Conservation (phyloP, 2,329 filamentous ascomycete species). For the Chrysoporthe puriensis region DNA sequence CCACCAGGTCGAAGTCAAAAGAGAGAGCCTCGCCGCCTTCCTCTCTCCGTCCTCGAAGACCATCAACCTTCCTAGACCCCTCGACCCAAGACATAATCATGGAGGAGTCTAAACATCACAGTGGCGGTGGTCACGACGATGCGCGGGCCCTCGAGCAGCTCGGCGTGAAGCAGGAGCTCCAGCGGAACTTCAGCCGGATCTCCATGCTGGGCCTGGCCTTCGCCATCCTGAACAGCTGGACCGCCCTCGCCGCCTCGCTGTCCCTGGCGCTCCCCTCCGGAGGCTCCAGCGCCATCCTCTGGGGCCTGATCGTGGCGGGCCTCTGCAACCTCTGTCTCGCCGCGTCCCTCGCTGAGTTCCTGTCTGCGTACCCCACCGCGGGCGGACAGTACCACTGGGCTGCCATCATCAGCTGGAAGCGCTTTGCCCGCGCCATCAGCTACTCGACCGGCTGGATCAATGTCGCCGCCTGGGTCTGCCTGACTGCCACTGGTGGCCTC, state of each 20-base stretch:
- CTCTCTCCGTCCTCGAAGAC: background rate
- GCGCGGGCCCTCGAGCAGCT: slow-evolving; percentile 47
- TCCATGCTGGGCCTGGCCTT: slow-evolving; percentile 54
- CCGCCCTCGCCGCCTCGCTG: slow-evolving; percentile 52
- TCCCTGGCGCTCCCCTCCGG: slow-evolving; percentile 66
- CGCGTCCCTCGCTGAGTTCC: slow-evolving; percentile 71
- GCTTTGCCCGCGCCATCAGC: slow-evolving; percentile 64
- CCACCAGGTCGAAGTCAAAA: background rate
- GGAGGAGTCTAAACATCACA: slow-evolving; percentile 13
- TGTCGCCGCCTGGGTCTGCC: slow-evolving; percentile 70
- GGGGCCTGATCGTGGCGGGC: slow-evolving; percentile 67
- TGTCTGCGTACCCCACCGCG: slow-evolving; percentile 64
- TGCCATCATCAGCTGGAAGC: slow-evolving; percentile 63
- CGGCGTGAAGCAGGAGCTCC: slow-evolving; percentile 53
- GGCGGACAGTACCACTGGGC: slow-evolving; percentile 75
- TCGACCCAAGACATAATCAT: slow-evolving; percentile 9
- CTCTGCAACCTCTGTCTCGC: slow-evolving; percentile 73
- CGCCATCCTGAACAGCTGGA: slow-evolving; percentile 56
- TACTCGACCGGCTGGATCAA: slow-evolving; percentile 77
- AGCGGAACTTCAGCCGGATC: slow-evolving; percentile 53
- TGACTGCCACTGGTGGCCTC: slow-evolving; percentile 70
- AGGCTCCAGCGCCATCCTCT: slow-evolving; percentile 70
- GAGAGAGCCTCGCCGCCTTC: background rate
- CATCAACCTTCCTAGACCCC: background rate
- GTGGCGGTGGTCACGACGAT: slow-evolving; percentile 33